Evolutionary conservation across 2,329 filamentous ascomycete species (phyloP).

Genomic region (Leptographium lundbergii): DNA sequence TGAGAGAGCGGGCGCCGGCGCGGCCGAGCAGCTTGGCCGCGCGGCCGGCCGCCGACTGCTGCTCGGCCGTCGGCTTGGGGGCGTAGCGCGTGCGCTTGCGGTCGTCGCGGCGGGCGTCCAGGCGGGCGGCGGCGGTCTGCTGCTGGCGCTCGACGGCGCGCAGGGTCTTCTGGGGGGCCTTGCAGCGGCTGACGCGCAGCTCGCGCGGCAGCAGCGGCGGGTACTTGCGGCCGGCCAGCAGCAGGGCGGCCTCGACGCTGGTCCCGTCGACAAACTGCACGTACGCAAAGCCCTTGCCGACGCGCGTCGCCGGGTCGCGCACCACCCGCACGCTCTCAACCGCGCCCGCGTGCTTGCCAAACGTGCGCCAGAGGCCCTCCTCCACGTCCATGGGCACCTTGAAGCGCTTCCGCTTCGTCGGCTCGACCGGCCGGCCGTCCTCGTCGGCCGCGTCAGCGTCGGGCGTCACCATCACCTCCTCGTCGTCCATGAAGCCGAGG

Average conservation of each 20-base stretch:
- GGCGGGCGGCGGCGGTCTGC: slow-evolving; percentile 20
- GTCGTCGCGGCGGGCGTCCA: slow-evolving; percentile 15
- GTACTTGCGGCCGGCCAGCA: slow-evolving; percentile 83
- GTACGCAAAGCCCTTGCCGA: slow-evolving; percentile 95
- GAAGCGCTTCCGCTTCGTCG: slow-evolving; percentile 38
- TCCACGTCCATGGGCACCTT: slow-evolving; percentile 75
- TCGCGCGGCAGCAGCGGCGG: slow-evolving; percentile 85
- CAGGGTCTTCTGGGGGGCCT: slow-evolving; percentile 51
- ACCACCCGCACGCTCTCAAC: slow-evolving; percentile 92
- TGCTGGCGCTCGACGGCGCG: slow-evolving; percentile 37
- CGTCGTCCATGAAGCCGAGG: slow-evolving; percentile 88
- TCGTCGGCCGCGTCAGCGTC: slow-evolving; percentile 26
- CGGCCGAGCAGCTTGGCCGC: slow-evolving; percentile 62
- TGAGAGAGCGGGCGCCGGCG: slow-evolving; percentile 22
- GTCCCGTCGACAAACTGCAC: slow-evolving; percentile 90
- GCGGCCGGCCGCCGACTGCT: slow-evolving; percentile 60
- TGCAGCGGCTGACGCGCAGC: slow-evolving; percentile 77
- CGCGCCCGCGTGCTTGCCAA: slow-evolving; percentile 57
- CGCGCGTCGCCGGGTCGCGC: slow-evolving; percentile 76
- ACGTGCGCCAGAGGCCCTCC: slow-evolving; percentile 82
- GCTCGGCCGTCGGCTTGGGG: slow-evolving; percentile 53
- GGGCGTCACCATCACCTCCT: slow-evolving; percentile 35
- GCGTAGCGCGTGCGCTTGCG: slow-evolving; percentile 40
- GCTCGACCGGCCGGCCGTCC: slow-evolving; percentile 27
- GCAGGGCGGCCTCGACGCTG: slow-evolving; percentile 77